Evolutionary conservation across 768 basidiomycete genomes (phyloP), one percentile per base, ranked within the genome.

Genomic region (Terana coerulea): DNA sequence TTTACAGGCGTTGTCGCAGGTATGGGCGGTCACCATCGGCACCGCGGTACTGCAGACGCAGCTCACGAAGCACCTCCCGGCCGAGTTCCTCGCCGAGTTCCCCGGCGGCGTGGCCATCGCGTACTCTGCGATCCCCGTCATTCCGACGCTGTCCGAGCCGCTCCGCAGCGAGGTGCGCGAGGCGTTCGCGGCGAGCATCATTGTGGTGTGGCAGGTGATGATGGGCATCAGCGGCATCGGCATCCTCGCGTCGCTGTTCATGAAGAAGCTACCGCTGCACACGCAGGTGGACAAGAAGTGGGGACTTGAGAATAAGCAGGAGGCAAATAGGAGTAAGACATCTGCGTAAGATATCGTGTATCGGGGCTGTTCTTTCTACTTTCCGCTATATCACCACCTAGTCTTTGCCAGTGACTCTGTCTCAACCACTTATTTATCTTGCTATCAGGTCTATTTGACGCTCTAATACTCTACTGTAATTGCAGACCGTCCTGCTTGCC

Each of bases 21-120:
- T 69, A 5, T 78, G 79, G 74, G 82, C 81, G 0, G 65, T 82
- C 52, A 69, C 75, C 0, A 72, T 84, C 49, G 75, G 77, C 2
- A 69, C 69, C 9, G 69, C 75, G 0, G 69, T 83, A 33, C 67
- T 84, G 5, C 75, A 79, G 56, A 84, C 81, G 62, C 54, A 73
- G 44, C 71, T 84, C 10, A 57, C 57, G 4, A 64, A 60, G 22
- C 59, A 54, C 0, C 72, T 84, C 0, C 77, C 81, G 0, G 26
- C 51, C 3, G 66, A 60, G 1, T 76, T 79, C 47, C 21, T 66
- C 15, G 44, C 55, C 0, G 55, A 65, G 30, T 61, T 76, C 52
- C 67, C 71, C 0, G 50, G 60, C 12, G 73, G 71, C 11, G 65
- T 67, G n/a, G 67, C 74, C 21, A 62, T 80, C 44, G 65, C 72